phyloP scores from a whole-genome alignment of 495 filamentous ascomycete genomes.

The Neohortaea acidophila region DNA sequence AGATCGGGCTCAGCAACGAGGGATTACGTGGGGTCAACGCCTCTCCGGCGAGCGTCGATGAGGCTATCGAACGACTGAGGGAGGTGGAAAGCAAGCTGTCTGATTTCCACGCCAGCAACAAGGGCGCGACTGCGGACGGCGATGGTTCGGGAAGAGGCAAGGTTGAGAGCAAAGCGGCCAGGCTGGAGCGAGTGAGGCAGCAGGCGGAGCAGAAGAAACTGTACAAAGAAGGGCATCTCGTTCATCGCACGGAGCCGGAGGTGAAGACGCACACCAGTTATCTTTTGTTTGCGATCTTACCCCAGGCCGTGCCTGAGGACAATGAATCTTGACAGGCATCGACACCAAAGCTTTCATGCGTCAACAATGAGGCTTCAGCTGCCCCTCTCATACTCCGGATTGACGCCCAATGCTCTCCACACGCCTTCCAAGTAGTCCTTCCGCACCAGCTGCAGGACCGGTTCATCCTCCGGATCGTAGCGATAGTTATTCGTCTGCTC shows the following conservation, averaged over 20 bases:
- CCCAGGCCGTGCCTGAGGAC: conserved; percentile 65
- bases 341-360: too few species aligned
- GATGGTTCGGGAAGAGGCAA: conserved; percentile 11
- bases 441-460: too few species aligned
- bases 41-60: conserved; percentile 52
- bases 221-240: conserved; percentile 52
- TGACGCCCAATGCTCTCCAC: too few species aligned
- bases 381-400: too few species aligned
- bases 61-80: conserved; percentile 55
- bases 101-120: conserved; percentile 31
- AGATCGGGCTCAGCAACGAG: conserved; percentile 49
- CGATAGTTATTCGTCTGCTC: too few species aligned
- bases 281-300: conserved; percentile 82
- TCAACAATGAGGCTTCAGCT: too few species aligned
- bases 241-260: conserved; percentile 70
- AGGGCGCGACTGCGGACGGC: conserved; percentile 25
- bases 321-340: too few species aligned
- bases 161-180: conserved; percentile 14
- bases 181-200: conserved; percentile 21
- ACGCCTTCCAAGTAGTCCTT: too few species aligned
- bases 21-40: conserved; percentile 42
- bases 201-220: conserved; percentile 24
- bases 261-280: conserved; percentile 92
- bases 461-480: too few species aligned
- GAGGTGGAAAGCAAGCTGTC: conserved; percentile 54